Evolutionary conservation across 176 grass and related monocot species (phyloP).

Genomic region (Oryza punctata): DNA sequence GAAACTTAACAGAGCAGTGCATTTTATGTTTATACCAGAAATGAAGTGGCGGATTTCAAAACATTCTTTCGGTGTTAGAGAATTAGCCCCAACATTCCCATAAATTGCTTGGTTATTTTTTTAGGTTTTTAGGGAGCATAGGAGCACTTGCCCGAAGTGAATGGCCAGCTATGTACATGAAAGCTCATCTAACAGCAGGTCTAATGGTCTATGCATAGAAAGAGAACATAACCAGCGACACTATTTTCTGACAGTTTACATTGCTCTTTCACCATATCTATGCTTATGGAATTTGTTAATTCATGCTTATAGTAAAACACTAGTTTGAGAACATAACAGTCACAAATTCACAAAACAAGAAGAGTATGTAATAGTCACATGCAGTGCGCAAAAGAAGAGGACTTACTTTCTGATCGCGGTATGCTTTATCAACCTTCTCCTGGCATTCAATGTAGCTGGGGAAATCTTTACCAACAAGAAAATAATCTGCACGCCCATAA

Average conservation of each 20-base stretch:
- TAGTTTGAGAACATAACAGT: neutral
- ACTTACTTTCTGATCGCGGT: conserved; percentile 78
- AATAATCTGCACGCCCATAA: conserved; percentile 96
- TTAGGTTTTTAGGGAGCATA: neutral
- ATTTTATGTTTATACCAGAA: neutral
- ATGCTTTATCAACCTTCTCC: conserved; percentile 87
- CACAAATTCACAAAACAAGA: neutral
- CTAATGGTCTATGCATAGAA: neutral
- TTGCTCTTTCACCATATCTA: neutral
- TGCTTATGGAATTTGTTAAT: neutral
- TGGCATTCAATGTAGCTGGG: conserved; percentile 98
- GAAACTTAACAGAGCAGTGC: neutral
- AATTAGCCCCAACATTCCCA: neutral
- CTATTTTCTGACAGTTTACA: neutral
- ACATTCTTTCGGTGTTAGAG: neutral
- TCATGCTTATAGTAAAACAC: neutral
- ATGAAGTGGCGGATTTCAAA: neutral
- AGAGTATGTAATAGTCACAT: neutral
- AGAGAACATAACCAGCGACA: neutral
- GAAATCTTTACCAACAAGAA: conserved; percentile 98
- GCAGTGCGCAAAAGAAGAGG: conserved; percentile 19
- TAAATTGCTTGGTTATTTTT: neutral
- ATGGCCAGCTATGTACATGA: neutral
- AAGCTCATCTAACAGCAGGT: conserved; percentile 16
- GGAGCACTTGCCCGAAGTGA: neutral